Conservation (phyloP, 805 yeast species). For the Blastobotrys mokoenaii region DNA sequence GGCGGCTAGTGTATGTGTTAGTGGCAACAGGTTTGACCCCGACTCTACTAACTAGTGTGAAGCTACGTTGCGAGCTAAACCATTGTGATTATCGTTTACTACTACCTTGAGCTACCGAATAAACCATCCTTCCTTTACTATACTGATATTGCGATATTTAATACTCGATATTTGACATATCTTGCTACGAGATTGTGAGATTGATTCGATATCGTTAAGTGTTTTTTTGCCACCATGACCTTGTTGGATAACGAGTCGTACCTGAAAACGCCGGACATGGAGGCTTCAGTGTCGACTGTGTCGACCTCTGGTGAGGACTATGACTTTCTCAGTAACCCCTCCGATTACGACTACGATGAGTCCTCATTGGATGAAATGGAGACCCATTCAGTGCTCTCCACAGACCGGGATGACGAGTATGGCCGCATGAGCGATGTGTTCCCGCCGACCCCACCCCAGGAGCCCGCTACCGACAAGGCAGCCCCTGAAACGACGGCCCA, state of each 20-base stretch:
- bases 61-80: no score
- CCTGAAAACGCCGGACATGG: not conserved
- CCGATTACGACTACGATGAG: not conserved
- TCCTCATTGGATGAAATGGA: not conserved
- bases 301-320: not conserved
- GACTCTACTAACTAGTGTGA: no score
- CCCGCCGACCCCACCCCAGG: not conserved
- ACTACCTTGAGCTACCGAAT: no score
- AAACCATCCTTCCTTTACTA: no score
- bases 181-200: no score
- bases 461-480: not conserved
- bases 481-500: not conserved
- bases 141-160: no score
- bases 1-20: no score
- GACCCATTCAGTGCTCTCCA: not conserved
- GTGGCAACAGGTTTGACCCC: no score
- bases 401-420: conserved; percentile 7
- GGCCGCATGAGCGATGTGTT: not conserved
- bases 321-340: not conserved
- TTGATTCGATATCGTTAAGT: no score
- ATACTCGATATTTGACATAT: no score
- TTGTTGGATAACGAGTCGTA: not conserved
- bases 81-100: no score
- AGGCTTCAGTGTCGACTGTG: not conserved
- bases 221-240: not conserved